Conservation (phyloP, 371 early-diverging fungal genomes). For the Funneliformis caledonium region DNA sequence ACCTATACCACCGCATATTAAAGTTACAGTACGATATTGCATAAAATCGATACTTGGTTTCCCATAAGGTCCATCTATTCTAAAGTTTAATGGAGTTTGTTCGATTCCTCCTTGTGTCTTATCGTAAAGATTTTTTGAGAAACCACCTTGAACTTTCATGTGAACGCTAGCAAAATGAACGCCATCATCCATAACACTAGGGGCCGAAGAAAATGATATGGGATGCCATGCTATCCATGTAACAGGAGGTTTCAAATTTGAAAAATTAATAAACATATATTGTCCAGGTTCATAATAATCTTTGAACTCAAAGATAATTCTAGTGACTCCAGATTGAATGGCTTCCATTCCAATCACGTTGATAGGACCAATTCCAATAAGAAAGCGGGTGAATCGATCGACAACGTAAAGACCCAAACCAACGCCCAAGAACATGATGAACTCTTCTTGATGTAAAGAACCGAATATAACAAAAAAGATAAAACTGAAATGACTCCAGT, state of each 20-base stretch:
- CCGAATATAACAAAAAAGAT: constrained; percentile 38
- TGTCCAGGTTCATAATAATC: constrained; percentile 39
- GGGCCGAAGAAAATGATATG: constrained; percentile 36
- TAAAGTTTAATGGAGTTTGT: constrained; percentile 11
- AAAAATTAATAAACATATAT: constrained; percentile 41
- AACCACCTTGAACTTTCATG: constrained; percentile 31
- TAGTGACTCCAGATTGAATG: constrained; percentile 5
- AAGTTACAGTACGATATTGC: constrained; percentile 11
- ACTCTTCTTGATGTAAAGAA: constrained; percentile 20
- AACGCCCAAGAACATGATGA: background rate
- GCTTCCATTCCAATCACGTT: constrained; percentile 18
- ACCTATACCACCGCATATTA: constrained; percentile 35
- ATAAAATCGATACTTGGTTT: constrained; percentile 28
- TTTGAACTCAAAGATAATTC: constrained; percentile 20
- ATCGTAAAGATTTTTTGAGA: constrained; percentile 5
- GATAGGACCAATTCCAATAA: background rate
- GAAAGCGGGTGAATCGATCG: constrained; percentile 26
- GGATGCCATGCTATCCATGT: constrained; percentile 34
- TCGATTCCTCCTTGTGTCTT: background rate
- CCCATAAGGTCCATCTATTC: constrained; percentile 36
- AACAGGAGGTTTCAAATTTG: constrained; percentile 10
- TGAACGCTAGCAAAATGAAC: constrained; percentile 20
- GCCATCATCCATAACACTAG: constrained; percentile 1
- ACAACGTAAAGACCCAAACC: constrained; percentile 27
- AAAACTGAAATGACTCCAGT: constrained; percentile 41